Base-by-base conservation (phyloP, 2,329 filamentous ascomycete species). In the Ophiocordyceps robertsii region DNA sequence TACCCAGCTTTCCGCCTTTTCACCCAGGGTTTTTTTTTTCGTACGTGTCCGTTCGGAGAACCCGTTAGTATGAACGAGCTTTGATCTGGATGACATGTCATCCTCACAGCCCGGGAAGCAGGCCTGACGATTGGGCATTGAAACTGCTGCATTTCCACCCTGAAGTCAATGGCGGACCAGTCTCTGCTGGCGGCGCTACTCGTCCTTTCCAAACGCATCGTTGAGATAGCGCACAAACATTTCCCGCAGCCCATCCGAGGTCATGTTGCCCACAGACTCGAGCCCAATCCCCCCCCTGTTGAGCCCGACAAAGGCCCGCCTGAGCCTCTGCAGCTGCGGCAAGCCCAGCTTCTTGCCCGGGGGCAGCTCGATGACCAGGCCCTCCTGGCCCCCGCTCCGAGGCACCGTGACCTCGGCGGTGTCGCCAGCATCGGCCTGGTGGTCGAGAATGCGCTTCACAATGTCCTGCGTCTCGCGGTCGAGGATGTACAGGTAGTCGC, bases 401-500 rank as follows among this genome's bases (percentile, higher is more conserved):
- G 69, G 60, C 14, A 83, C 65, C 12, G 44, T 60, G 27, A 85
- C 71, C 48, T 75, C 68, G 21, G 66, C 73, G 6, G 70, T 68
- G 24, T 66, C 73, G 7, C 69, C 75, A 47, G 83, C 80, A 42
- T 86, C 80, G 44, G 86, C 80, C 56, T 84, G 76, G 64, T 77
- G 80, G 39, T 82, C 76, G 44, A 84, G 61, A 32, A 93, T 78
- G 43, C 70, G 69, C 51, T 77, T 76, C 42, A 92, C 72, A 29
- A 93, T 75, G 42, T 82, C 82, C 51, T 88, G 85, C 8, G 85
- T 90, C 56, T 80, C 79, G 48, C 77, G 77, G 60, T 93, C 86
- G 21, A 93, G 69, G 46, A 86, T 72, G 57, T 92, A 88, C 41
- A 93, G 69, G 57, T 88, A 89, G 55, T 89, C 82, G 56, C 80